These are phyloP conservation scores for Saccharomyces hybrid DNA, from an alignment of 1,139 yeast genomes.

Conservation along the genomic window DNA sequence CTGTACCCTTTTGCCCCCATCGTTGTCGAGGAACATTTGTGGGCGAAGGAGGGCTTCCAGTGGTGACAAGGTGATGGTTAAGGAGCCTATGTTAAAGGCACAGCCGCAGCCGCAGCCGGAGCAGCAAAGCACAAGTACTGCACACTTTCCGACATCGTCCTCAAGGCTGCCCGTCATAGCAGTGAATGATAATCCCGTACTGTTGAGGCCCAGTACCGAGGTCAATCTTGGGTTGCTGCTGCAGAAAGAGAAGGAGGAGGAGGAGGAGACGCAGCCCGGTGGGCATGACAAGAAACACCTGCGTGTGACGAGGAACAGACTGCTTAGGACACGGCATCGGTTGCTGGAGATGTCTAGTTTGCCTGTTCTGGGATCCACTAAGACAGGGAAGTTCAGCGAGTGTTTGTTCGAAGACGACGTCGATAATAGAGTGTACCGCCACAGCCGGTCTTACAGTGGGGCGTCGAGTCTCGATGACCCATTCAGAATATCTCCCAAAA, in stretches of 20 bases:
- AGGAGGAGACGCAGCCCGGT: slow-evolving; percentile 1
- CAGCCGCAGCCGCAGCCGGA: neutral
- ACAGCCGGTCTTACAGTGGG: neutral
- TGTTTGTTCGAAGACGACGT: slow-evolving; percentile 13
- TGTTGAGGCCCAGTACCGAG: slow-evolving; percentile 1
- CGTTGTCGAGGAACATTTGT: neutral
- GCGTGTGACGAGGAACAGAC: slow-evolving; percentile 5
- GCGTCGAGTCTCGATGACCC: neutral
- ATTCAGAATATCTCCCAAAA: neutral
- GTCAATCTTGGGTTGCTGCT: slow-evolving; percentile 1
- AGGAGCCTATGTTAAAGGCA: neutral
- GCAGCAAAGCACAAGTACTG: neutral
- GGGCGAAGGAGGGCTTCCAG: neutral
- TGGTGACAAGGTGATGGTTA: neutral
- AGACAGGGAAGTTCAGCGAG: slow-evolving; percentile 16
- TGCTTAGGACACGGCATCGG: slow-evolving; percentile 6
- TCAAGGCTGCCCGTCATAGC: slow-evolving; percentile 1
- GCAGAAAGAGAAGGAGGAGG: slow-evolving; percentile 4
- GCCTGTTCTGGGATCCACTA: neutral
- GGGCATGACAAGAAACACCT: slow-evolving; percentile 2
- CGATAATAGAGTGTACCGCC: slow-evolving; percentile 3
- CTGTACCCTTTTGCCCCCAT: neutral
- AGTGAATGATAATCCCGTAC: slow-evolving; percentile 4
- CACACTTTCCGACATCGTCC: slow-evolving; percentile 1
- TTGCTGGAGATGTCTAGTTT: neutral